A percentile compares a stretch with the other conserved stretches of the same genome.
Evolutionary conservation across 768 basidiomycete genomes (phyloP).

Genomic region (Sarcodon aspratus): DNA sequence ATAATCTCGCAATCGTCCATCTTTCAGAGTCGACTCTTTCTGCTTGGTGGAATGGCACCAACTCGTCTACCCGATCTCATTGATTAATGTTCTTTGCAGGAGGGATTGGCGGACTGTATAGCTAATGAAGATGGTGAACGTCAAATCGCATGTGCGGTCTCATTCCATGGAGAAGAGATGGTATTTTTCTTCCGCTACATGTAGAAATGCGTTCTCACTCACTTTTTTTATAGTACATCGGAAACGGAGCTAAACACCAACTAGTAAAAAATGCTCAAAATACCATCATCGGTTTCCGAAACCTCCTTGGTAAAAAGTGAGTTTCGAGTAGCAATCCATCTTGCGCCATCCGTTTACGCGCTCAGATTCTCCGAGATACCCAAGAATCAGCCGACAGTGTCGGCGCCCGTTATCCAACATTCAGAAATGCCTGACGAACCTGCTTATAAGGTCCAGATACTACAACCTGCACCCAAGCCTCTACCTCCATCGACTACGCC

Average conservation of each 20-base stretch:
- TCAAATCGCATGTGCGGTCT: constrained; percentile 90
- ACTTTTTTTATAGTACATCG: constrained; percentile 62
- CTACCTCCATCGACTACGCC: constrained; percentile 34
- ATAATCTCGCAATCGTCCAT: neutral
- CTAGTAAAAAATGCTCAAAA: constrained; percentile 92
- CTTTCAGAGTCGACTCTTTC: neutral
- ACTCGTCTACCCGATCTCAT: neutral
- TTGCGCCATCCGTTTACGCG: neutral
- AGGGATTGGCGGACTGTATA: constrained; percentile 87
- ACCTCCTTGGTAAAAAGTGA: constrained; percentile 86
- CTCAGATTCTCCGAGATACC: constrained; percentile 67
- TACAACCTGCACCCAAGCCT: constrained; percentile 68
- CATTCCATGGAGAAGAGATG: constrained; percentile 86
- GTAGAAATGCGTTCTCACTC: neutral
- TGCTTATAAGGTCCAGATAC: constrained; percentile 75
- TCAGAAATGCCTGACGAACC: constrained; percentile 60
- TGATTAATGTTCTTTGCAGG: constrained; percentile 31
- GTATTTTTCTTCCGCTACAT: constrained; percentile 31
- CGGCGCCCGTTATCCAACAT: constrained; percentile 70
- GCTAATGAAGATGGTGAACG: constrained; percentile 98
- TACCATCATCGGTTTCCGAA: constrained; percentile 91
- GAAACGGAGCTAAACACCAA: constrained; percentile 88
- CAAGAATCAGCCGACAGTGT: constrained; percentile 35
- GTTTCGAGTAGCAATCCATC: constrained; percentile 10
- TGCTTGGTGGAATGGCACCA: neutral